Conservation (phyloP, 768 basidiomycete genomes). For the Cubamyces lactineus region DNA sequence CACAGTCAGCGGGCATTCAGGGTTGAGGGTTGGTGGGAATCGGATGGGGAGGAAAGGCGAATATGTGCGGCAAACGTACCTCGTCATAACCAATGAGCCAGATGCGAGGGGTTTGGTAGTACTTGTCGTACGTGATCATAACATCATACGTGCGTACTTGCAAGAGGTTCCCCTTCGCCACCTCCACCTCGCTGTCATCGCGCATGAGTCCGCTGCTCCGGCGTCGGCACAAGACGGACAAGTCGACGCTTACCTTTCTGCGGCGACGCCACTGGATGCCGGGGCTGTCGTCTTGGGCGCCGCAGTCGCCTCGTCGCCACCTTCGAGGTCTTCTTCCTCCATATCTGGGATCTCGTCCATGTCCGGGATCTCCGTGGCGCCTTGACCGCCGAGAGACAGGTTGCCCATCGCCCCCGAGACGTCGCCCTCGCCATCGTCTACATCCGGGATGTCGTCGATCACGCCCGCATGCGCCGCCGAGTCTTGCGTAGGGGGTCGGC, state of each 20-base stretch:
- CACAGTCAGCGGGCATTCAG: not conserved
- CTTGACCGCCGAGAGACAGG: constrained; percentile 36
- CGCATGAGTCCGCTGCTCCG: constrained; percentile 2
- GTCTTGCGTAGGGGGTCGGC: constrained; percentile 58
- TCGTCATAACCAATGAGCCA: constrained; percentile 99
- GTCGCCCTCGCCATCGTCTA: constrained; percentile 57
- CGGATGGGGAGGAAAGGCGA: not conserved
- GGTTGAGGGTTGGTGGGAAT: not conserved
- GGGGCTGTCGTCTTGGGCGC: constrained; percentile 49
- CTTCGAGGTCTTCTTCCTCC: constrained; percentile 92
- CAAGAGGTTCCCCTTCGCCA: constrained; percentile 80
- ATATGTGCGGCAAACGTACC: constrained; percentile 45
- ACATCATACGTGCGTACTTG: constrained; percentile 99
- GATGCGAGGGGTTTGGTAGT: constrained; percentile 97
- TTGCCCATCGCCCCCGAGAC: constrained; percentile 33
- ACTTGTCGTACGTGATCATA: constrained; percentile 99
- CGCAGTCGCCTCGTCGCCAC: constrained; percentile 85
- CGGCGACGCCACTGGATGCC: constrained; percentile 41
- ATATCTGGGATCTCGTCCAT: constrained; percentile 99
- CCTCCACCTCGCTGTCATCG: constrained; percentile 56
- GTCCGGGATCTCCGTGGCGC: constrained; percentile 71
- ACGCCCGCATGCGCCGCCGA: constrained; percentile 59
- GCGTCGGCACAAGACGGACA: not conserved
- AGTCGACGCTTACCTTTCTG: constrained; percentile 49
- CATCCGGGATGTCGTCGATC: constrained; percentile 88